A percentile compares a stretch with the other conserved stretches of the same genome.
Conservation (phyloP, 176 grass and related monocot genomes). For the Bolboschoenus planiculmis region DNA sequence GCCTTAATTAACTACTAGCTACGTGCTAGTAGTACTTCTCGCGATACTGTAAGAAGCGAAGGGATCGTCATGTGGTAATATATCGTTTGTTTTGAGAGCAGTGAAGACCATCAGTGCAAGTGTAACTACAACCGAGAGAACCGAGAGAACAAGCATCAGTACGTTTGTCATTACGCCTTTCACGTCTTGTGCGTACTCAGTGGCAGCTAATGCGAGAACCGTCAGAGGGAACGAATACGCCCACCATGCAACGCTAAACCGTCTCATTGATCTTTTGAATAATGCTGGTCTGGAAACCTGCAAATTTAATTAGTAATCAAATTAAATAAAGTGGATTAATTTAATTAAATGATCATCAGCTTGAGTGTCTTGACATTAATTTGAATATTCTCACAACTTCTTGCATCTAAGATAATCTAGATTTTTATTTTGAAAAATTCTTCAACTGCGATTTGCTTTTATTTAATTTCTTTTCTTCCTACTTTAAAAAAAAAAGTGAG, state of each 20-base stretch:
- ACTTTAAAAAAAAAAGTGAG: too few relatives aligned
- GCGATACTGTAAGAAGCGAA: constrained; percentile 15
- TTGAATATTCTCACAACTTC: not conserved
- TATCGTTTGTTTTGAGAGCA: constrained; percentile 43
- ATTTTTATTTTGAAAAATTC: not conserved
- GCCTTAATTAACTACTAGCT: not conserved
- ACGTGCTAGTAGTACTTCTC: not conserved
- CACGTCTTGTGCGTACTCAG: constrained; percentile 57
- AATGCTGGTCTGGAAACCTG: constrained; percentile 58
- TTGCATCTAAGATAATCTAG: not conserved
- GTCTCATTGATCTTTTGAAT: constrained; percentile 67
- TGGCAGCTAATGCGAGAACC: constrained; percentile 55
- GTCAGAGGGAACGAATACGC: constrained; percentile 85
- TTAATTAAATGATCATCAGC: not conserved
- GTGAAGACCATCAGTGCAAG: constrained; percentile 64
- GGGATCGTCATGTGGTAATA: constrained; percentile 67
- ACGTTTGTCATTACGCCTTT: constrained; percentile 38
- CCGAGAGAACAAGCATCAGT: constrained; percentile 60
- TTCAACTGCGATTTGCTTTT: not conserved
- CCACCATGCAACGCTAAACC: constrained; percentile 87
- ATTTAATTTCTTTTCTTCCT: not conserved
- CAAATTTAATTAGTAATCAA: not conserved
- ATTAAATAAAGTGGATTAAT: not conserved
- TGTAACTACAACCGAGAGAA: constrained; percentile 62
- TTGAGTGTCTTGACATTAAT: not conserved